Percentiles rank a stretch among this genome's conserved stretches.
These are phyloP conservation scores for Cercis canadensis DNA, from an alignment of 306 rosid genomes.

Conservation along the genomic window DNA sequence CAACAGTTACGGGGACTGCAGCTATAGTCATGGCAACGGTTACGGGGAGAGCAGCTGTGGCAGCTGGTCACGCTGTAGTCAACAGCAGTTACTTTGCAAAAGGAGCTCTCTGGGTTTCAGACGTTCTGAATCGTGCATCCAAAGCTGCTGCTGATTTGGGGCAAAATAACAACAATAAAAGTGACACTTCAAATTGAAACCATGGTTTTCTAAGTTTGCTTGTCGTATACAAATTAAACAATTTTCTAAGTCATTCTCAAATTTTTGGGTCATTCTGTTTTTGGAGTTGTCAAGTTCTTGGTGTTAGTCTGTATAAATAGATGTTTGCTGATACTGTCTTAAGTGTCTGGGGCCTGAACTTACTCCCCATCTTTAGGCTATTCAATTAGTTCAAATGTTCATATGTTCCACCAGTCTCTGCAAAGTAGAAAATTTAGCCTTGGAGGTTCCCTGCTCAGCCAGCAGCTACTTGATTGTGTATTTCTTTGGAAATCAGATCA, in stretches of 20 bases:
- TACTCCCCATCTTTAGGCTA: conserved; percentile 22
- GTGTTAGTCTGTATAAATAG: not conserved
- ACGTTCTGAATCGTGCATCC: conserved; percentile 60
- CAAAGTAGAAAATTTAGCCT: conserved; percentile 14
- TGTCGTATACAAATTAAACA: conserved; percentile 3
- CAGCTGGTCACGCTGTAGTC: conserved; percentile 73
- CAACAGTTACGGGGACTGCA: conserved; percentile 73
- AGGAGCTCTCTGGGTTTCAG: conserved; percentile 87
- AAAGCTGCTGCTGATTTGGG: conserved; percentile 76
- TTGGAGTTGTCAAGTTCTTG: not conserved
- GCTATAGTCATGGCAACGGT: conserved; percentile 74
- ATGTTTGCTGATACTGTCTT: conserved; percentile 27
- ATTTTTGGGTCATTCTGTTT: not conserved
- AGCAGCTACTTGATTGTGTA: conserved; percentile 27
- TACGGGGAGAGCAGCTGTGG: conserved; percentile 74
- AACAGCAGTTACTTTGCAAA: conserved; percentile 86
- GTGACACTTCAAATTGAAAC: conserved; percentile 26
- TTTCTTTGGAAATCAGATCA: conserved; percentile 15
- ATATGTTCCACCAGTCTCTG: not conserved
- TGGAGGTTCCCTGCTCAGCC: conserved; percentile 24
- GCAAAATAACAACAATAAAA: conserved; percentile 33
- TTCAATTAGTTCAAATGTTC: conserved; percentile 42
- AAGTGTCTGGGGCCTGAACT: conserved; percentile 19
- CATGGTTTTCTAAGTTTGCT: not conserved
- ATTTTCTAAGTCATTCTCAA: not conserved